Evolutionary conservation across 2,329 filamentous ascomycete genomes (phyloP).

Genomic region (Verticillium albo-atrum): DNA sequence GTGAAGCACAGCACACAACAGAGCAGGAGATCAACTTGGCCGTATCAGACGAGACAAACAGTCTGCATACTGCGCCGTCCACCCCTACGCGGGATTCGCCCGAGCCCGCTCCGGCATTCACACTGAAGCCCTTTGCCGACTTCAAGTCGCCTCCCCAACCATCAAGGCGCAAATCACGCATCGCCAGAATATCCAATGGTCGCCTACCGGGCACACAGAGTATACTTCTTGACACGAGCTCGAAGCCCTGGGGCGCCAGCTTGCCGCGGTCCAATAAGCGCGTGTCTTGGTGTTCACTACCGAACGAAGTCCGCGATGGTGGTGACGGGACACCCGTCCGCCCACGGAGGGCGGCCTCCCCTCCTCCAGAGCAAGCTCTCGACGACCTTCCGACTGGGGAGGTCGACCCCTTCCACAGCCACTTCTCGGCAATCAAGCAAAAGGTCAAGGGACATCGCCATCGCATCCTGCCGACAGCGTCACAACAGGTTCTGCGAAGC

Average conservation of each 20-base stretch:
- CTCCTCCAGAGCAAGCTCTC: constrained; percentile 34
- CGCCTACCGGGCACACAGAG: constrained; percentile 26
- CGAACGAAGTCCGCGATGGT: constrained; percentile 1
- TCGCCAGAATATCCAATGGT: constrained; percentile 15
- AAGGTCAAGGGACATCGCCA: constrained; percentile 23
- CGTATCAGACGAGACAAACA: background rate
- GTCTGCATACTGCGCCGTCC: background rate
- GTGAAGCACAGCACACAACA: background rate
- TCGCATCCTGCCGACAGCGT: constrained; percentile 35
- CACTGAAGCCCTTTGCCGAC: constrained; percentile 46
- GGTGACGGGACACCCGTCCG: constrained; percentile 1
- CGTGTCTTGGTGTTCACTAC: constrained; percentile 32
- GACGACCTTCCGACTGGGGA: constrained; percentile 27
- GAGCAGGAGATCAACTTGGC: background rate
- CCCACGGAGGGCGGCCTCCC: constrained; percentile 29
- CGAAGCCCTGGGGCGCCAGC: background rate
- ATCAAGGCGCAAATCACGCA: constrained; percentile 1
- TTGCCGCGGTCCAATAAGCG: constrained; percentile 18
- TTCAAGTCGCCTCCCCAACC: constrained; percentile 46
- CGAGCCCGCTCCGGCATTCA: constrained; percentile 20
- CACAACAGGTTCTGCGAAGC: constrained; percentile 35
- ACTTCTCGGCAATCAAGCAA: constrained; percentile 41
- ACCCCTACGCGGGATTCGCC: background rate
- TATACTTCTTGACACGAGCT: constrained; percentile 15
- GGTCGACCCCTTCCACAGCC: constrained; percentile 37